Base-by-base conservation (phyloP, 495 filamentous ascomycete genomes). In the Bryoglossum gracile region DNA sequence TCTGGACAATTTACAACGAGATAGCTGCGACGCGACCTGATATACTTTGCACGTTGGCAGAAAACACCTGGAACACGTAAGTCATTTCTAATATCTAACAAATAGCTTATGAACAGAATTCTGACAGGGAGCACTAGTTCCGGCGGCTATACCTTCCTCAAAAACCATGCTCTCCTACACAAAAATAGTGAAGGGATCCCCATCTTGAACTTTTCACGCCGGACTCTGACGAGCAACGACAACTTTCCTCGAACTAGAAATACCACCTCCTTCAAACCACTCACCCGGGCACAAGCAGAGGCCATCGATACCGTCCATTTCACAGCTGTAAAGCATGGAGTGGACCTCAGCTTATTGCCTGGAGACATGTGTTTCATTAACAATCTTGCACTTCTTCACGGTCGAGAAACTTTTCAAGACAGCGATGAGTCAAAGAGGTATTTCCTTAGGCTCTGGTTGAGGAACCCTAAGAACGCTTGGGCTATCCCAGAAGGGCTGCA, bases 341-440 rank as follows among this genome's bases (percentile, higher is more conserved):
- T 82, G 22, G 72, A 75, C 53, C 67, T 81, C 39, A 64, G 68
- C 48, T 71, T 67, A 4, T 65, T 74, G 52, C 70, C 73, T 19
- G 85, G 85, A n/a, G 85, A 89, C 63, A 76, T 89, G 51, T 78
- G 81, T 54, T 85, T 83, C 61, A 76, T 84, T 64, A 87, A 89
- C 63, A 89, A 89, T 57, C 67, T 87, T 39, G 75, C 76, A 26
- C 65, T 87, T 40, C 72, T 87, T 47, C 85, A 89, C 66, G 76
- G 75, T 25, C 75, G 81, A 36, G 71, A 78, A 51, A 77, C 72
- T 47, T 84, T 83, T 50, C 66, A 70, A 40, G 71, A 83, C 44
- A 57, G 55, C 13, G 45, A 65, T 14, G 59, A 60, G 11, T 42
- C 36, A 18, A 42, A 41, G 13, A 41, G 47, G 14, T 24, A 50